These are phyloP conservation scores for Mercurialis annua DNA, from an alignment of 345 rosid genomes.

Conservation along the genomic window DNA sequence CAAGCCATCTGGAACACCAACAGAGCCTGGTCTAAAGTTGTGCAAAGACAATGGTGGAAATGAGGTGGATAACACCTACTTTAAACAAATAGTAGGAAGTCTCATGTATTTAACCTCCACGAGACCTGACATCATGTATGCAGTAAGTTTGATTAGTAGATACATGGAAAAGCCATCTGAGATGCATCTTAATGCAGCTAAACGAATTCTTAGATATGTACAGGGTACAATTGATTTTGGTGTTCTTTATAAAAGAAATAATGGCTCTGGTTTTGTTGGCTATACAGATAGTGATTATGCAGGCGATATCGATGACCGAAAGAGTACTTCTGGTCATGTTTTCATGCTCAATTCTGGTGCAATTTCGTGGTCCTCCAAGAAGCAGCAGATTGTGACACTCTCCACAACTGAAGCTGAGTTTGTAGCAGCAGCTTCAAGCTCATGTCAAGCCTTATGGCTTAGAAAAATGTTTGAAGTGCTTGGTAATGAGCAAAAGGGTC, in stretches of 20 bases:
- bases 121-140: background rate
- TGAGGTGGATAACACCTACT: background rate
- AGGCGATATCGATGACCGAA: background rate
- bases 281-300: background rate
- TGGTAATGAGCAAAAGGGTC: too few species aligned
- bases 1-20: background rate
- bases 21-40: background rate
- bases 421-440: too few species aligned
- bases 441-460: too few species aligned
- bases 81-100: background rate
- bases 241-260: background rate
- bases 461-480: too few species aligned
- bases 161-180: background rate
- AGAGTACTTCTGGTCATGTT: background rate
- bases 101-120: background rate
- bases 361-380: too few species aligned
- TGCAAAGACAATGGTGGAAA: background rate
- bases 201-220: background rate
- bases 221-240: background rate
- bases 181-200: background rate
- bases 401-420: too few species aligned
- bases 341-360: too few species aligned
- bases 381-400: too few species aligned
- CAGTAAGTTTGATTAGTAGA: background rate
- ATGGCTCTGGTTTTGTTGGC: rapidly evolving